Evolutionary conservation across 257 asterid species (phyloP).

Genomic region (Ajuga chamaepitys): DNA sequence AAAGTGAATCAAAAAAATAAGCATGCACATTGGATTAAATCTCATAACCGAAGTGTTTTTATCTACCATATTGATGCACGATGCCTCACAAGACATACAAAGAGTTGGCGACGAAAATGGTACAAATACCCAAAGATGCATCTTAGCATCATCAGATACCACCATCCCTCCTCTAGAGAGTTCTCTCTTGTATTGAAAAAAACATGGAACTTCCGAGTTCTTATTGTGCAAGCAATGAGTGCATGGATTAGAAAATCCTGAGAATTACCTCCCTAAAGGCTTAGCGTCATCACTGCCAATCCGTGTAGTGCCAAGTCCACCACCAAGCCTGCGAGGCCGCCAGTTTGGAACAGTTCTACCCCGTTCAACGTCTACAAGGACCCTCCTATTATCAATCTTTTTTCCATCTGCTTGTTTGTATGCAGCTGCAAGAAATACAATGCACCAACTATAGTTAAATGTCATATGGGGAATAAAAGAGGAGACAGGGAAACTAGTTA

Average conservation of each 20-base stretch:
- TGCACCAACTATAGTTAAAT: slow-evolving; percentile 11
- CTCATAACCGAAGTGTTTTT: not conserved
- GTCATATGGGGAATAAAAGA: not conserved
- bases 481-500: not conserved
- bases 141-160: slow-evolving; percentile 1
- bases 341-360: slow-evolving; percentile 99
- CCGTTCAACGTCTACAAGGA: slow-evolving; percentile 97
- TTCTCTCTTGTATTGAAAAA: not conserved
- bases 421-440: slow-evolving; percentile 61
- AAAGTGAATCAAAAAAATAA: not conserved
- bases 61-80: not conserved
- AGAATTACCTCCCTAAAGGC: slow-evolving; percentile 52
- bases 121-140: not conserved
- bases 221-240: not conserved
- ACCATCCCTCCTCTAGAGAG: not conserved
- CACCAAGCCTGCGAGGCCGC: slow-evolving; percentile 99
- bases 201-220: not conserved
- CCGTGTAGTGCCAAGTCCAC: slow-evolving; percentile 97
- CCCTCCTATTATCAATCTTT: slow-evolving; percentile 91
- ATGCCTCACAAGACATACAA: not conserved
- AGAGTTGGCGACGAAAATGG: not conserved
- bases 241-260: not conserved
- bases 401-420: slow-evolving; percentile 99
- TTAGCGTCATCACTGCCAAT: slow-evolving; percentile 75
- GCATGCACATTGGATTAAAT: not conserved